Evolutionary conservation across 306 rosid species (phyloP).

Genomic region (Trifolium repens): DNA sequence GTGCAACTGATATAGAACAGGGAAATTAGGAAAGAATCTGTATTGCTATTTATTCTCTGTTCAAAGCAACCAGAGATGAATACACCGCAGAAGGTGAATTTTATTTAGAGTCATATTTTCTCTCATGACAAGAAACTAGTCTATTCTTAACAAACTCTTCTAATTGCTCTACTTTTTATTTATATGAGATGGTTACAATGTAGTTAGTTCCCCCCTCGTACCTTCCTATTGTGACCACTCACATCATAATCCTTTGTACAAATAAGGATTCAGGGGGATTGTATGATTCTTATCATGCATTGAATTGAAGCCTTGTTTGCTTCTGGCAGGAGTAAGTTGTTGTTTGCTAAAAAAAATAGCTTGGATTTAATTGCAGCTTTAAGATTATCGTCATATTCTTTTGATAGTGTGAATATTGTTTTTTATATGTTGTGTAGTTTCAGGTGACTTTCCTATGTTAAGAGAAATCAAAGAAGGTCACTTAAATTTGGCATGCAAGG

Average conservation of each 20-base stretch:
- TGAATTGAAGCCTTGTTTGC: not conserved
- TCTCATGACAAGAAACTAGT: not conserved
- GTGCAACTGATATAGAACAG: no score
- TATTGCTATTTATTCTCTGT: not conserved
- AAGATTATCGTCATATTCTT: slow-evolving; percentile 12
- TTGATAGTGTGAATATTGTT: not conserved
- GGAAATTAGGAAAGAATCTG: no score
- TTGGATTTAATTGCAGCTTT: not conserved
- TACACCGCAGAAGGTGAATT: not conserved
- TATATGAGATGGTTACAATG: not conserved
- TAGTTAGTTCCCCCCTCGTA: not conserved
- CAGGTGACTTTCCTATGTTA: slow-evolving; percentile 42
- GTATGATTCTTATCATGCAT: not conserved
- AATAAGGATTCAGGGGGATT: not conserved
- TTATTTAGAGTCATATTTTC: not conserved
- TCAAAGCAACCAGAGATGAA: not conserved
- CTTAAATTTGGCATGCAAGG: slow-evolving; percentile 74
- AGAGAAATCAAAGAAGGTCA: slow-evolving; percentile 57
- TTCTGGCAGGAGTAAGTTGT: not conserved
- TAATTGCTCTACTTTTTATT: not conserved
- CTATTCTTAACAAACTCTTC: not conserved
- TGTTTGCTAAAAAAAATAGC: not conserved
- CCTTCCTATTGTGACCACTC: not conserved
- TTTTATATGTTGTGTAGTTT: slow-evolving; percentile 53
- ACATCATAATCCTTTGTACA: not conserved